phyloP scores from a whole-genome alignment of 1,284 basidiomycete genomes.

The Ceratobasidium sp. region DNA sequence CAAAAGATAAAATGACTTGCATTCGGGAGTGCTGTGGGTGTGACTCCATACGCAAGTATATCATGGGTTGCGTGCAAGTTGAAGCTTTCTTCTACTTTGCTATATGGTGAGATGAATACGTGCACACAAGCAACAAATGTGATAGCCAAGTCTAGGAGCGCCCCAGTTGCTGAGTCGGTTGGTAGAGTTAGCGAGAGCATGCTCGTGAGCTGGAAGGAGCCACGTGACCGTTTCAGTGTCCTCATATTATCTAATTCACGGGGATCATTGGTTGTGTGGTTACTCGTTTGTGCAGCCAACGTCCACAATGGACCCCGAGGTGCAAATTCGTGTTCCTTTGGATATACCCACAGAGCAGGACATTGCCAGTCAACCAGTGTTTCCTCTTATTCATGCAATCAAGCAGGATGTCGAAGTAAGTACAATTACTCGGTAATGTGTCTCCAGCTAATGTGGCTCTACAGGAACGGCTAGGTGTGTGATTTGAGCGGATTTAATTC shows the following conservation, averaged over 20 bases:
- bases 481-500: constrained; percentile 28
- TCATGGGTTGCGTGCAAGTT: constrained; percentile 93
- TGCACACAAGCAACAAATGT: constrained; percentile 66
- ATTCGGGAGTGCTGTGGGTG: constrained; percentile 53
- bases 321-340: constrained; percentile 30
- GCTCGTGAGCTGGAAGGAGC: neutral
- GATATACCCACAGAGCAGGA: constrained; percentile 22
- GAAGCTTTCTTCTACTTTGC: constrained; percentile 98
- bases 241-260: too few relatives aligned
- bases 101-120: constrained; percentile 82
- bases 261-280: too few relatives aligned
- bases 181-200: constrained; percentile 15
- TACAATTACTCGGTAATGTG: neutral
- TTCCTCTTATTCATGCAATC: constrained; percentile 73
- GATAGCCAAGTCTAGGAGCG: constrained; percentile 61
- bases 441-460: constrained; percentile 41
- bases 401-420: constrained; percentile 72
- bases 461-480: constrained; percentile 61
- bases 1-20: constrained; percentile 52
- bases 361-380: constrained; percentile 53
- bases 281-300: too few relatives aligned
- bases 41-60: constrained; percentile 76
- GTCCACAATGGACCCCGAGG: constrained; percentile 22
- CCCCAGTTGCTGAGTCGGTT: neutral
- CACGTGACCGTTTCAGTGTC: too few relatives aligned